Evolutionary conservation across 495 filamentous ascomycete genomes (phyloP).

Genomic region (Copromyces sp.): DNA sequence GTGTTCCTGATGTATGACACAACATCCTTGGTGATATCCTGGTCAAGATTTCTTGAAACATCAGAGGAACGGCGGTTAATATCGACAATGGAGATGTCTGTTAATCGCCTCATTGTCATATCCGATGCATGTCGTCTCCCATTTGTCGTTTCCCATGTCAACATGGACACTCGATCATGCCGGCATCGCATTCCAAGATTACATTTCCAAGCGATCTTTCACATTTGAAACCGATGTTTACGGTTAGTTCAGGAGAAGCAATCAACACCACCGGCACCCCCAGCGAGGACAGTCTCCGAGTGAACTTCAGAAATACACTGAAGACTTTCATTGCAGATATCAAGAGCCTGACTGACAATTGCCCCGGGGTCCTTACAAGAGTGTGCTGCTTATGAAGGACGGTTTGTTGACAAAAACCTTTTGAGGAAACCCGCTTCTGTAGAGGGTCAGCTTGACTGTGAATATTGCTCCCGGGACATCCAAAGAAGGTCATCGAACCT

Average conservation of each 20-base stretch:
- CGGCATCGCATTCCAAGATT: not conserved
- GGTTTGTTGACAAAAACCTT: not conserved
- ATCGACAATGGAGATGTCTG: not conserved
- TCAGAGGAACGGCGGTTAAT: not conserved
- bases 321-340: not conserved
- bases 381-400: not conserved
- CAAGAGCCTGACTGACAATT: not conserved
- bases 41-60: not conserved
- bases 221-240: not conserved
- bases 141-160: not conserved
- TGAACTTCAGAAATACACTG: not conserved
- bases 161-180: not conserved
- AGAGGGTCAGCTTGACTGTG: not conserved
- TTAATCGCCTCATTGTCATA: not conserved
- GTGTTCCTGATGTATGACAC: not conserved
- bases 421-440: not conserved
- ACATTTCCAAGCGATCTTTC: not conserved
- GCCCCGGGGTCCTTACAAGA: not conserved
- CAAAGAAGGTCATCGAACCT: too few relatives aligned
- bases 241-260: not conserved
- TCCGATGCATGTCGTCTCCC: not conserved
- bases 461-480: not conserved
- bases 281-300: not conserved
- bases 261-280: not conserved
- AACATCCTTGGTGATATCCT: not conserved